Evolutionary conservation across 176 grass and related monocot genomes (phyloP).

Genomic region (Eremochloa ophiuroides): DNA sequence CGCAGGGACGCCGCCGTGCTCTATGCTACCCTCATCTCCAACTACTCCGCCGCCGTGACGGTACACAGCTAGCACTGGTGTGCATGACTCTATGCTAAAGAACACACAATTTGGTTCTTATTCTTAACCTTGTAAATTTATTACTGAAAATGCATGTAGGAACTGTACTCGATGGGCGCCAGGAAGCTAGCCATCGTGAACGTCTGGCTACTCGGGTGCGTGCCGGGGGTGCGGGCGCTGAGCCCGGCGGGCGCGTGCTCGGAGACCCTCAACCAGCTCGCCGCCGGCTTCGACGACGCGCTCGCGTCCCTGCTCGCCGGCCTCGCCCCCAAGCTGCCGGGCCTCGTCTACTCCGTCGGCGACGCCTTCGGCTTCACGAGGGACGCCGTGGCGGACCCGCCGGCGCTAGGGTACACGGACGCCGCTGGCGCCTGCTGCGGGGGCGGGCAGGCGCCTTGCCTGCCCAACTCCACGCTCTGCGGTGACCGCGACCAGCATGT

Average conservation of each 20-base stretch:
- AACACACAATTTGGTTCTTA: too few relatives aligned
- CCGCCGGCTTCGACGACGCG: neutral
- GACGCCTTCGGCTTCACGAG: neutral
- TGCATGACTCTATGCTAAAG: too few relatives aligned
- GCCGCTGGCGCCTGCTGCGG: constrained; percentile 18
- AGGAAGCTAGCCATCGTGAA: constrained; percentile 32
- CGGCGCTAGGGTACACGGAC: neutral
- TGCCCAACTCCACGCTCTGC: constrained; percentile 6
- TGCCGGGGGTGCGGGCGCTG: neutral
- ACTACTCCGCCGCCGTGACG: constrained; percentile 21
- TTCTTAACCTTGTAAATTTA: too few relatives aligned
- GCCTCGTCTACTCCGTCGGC: constrained; percentile 32
- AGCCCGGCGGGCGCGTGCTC: neutral
- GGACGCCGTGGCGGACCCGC: neutral
- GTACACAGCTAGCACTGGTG: neutral
- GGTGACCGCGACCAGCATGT: neutral
- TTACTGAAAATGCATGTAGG: too few relatives aligned
- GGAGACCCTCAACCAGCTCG: constrained; percentile 8
- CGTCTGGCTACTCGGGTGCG: constrained; percentile 25
- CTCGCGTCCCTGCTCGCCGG: neutral
- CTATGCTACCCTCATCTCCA: constrained; percentile 5
- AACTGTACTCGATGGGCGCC: constrained; percentile 29
- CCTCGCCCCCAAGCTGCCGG: constrained; percentile 9
- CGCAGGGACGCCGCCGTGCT: neutral
- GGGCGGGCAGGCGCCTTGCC: neutral